phyloP scores from a whole-genome alignment of 345 rosid species.

The Leavenworthia alabamica region DNA sequence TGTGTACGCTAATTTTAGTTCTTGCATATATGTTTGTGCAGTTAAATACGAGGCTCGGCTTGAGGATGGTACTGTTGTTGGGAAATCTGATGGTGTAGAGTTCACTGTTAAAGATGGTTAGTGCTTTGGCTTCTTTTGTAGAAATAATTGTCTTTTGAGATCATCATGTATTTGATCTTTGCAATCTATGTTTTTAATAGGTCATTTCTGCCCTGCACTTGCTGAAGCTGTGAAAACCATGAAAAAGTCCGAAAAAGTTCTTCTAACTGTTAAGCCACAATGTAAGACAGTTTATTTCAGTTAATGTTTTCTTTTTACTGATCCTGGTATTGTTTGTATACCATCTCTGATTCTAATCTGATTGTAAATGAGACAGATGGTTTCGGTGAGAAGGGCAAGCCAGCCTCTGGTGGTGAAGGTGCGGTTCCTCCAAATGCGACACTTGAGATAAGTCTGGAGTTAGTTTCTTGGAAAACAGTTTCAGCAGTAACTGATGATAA shows the following conservation, averaged over 20 bases:
- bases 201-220: conserved; percentile 81
- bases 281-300: conserved; percentile 17
- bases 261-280: conserved; percentile 60
- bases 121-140: too few relatives aligned
- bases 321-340: neutral
- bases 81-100: conserved; percentile 67
- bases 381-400: conserved; percentile 82
- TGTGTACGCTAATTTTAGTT: neutral
- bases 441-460: conserved; percentile 57
- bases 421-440: conserved; percentile 82
- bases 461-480: conserved; percentile 58
- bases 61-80: conserved; percentile 67
- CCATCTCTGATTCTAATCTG: neutral
- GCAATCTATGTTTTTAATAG: conserved; percentile 26
- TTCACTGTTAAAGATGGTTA: conserved; percentile 73
- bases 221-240: conserved; percentile 78
- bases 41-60: conserved; percentile 70
- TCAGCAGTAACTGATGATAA: conserved; percentile 73
- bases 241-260: conserved; percentile 79
- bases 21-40: conserved; percentile 25
- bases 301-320: neutral
- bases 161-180: too few relatives aligned
- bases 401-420: conserved; percentile 42
- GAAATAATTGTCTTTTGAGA: too few relatives aligned
- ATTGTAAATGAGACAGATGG: conserved; percentile 47